phyloP scores from a whole-genome alignment of 441 rosid genomes.

The Isatis lusitanica region DNA sequence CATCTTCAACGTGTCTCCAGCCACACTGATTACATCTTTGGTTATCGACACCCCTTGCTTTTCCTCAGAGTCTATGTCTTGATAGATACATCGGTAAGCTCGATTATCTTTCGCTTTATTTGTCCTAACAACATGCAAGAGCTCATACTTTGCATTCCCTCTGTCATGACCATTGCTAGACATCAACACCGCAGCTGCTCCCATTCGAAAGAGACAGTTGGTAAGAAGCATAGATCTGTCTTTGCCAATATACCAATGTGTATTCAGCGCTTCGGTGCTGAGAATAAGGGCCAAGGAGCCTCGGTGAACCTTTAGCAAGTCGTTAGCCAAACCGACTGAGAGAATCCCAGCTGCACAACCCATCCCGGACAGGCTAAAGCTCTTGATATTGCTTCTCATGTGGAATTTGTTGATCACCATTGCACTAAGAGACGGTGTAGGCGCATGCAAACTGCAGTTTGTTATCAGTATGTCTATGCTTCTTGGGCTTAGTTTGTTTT shows the following conservation, averaged over 20 bases:
- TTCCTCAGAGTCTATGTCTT: slow-evolving; percentile 77
- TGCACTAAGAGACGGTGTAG: slow-evolving; percentile 86
- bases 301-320: slow-evolving; percentile 70
- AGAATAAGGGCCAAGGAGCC: slow-evolving; percentile 77
- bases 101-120: slow-evolving; percentile 76
- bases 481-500: slow-evolving; percentile 61
- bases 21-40: slow-evolving; percentile 80
- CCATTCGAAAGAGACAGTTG: slow-evolving; percentile 91
- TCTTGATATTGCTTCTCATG: slow-evolving; percentile 78
- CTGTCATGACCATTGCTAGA: slow-evolving; percentile 62
- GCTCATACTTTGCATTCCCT: slow-evolving; percentile 62
- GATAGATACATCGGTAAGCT: slow-evolving; percentile 69
- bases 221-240: slow-evolving; percentile 90
- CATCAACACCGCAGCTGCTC: slow-evolving; percentile 77
- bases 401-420: slow-evolving; percentile 83
- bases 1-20: slow-evolving; percentile 82
- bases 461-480: slow-evolving; percentile 80
- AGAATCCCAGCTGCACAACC: slow-evolving; percentile 86
- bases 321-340: slow-evolving; percentile 72
- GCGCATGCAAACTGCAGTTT: slow-evolving; percentile 84
- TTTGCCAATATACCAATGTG: slow-evolving; percentile 74
- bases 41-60: slow-evolving; percentile 73
- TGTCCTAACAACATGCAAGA: slow-evolving; percentile 70
- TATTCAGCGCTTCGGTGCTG: slow-evolving; percentile 82
- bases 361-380: slow-evolving; percentile 93